A percentile compares a stretch with the other conserved stretches of the same genome.
These are phyloP conservation scores for Saccharomycopsis selenospora DNA, from an alignment of 805 yeast genomes.

Conservation along the genomic window DNA sequence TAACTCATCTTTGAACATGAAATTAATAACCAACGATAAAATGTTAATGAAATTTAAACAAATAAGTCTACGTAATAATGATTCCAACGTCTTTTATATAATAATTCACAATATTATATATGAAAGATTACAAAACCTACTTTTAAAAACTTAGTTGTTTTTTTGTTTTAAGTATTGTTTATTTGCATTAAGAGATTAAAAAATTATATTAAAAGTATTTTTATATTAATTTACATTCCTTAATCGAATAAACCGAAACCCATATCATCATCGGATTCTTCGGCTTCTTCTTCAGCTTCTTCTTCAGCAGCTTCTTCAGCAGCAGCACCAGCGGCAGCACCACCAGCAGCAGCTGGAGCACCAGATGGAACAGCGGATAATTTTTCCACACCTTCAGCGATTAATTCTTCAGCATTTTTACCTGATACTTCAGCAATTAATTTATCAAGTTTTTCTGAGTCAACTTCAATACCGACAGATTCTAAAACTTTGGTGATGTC, in stretches of 20 bases:
- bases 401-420: constrained; percentile 63
- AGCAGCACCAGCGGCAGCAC: constrained; percentile 48
- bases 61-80: too few relatives aligned
- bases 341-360: constrained; percentile 65
- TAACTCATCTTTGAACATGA: too few relatives aligned
- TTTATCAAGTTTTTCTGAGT: constrained; percentile 63
- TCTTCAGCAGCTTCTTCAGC: constrained; percentile 48
- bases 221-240: too few relatives aligned
- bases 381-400: constrained; percentile 76
- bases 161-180: too few relatives aligned
- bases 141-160: too few relatives aligned
- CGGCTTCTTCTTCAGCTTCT: constrained; percentile 50
- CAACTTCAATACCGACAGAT: constrained; percentile 76
- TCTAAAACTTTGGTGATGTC: constrained; percentile 67
- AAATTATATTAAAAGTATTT: too few relatives aligned
- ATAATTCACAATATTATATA: too few relatives aligned
- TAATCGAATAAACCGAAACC: constrained; percentile 75
- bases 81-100: too few relatives aligned
- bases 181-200: too few relatives aligned
- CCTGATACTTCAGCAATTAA: constrained; percentile 73
- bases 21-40: too few relatives aligned
- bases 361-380: constrained; percentile 77
- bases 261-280: constrained; percentile 54
- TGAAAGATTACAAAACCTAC: too few relatives aligned
- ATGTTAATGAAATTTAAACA: too few relatives aligned